A percentile compares a stretch with the other conserved stretches of the same genome.
Evolutionary conservation across 1,284 basidiomycete species (phyloP).

Genomic region (Trichosporon asahii): DNA sequence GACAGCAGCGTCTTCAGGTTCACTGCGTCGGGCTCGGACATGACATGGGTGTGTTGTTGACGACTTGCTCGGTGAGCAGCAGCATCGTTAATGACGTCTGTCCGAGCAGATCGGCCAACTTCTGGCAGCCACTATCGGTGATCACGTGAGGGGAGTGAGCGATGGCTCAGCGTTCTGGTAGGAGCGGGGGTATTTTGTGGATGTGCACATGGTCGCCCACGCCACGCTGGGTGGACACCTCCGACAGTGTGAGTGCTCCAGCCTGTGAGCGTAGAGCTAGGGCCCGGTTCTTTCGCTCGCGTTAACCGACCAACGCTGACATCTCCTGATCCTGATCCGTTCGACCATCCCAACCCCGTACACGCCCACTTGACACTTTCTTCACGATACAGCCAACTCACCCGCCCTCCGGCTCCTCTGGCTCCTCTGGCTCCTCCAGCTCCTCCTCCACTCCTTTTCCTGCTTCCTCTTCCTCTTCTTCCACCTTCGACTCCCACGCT

Average conservation of each 20-base stretch:
- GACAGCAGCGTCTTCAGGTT: conserved; percentile 29
- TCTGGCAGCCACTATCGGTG: conserved; percentile 5
- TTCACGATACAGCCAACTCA: conserved; percentile 8
- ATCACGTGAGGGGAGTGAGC: not conserved
- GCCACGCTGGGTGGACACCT: not conserved
- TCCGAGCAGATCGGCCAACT: not conserved
- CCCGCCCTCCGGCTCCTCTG: not conserved
- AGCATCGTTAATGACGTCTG: not conserved
- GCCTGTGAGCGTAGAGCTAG: not conserved
- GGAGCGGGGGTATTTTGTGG: not conserved
- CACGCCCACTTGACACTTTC: conserved; percentile 5
- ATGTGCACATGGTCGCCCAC: not conserved
- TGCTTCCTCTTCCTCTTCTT: conserved; percentile 8
- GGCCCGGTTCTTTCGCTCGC: not conserved
- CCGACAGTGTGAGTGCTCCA: not conserved
- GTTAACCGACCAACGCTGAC: not conserved
- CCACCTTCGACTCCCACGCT: not conserved
- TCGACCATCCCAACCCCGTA: too few relatives aligned
- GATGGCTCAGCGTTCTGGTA: not conserved
- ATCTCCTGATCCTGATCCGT: not conserved
- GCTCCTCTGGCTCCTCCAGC: too few relatives aligned
- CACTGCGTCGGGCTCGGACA: not conserved
- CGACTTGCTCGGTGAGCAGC: not conserved
- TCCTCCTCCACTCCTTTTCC: conserved; percentile 20
- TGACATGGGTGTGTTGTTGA: not conserved